Evolutionary conservation across 805 yeast genomes (phyloP).

Genomic region (Starmerella floricola): DNA sequence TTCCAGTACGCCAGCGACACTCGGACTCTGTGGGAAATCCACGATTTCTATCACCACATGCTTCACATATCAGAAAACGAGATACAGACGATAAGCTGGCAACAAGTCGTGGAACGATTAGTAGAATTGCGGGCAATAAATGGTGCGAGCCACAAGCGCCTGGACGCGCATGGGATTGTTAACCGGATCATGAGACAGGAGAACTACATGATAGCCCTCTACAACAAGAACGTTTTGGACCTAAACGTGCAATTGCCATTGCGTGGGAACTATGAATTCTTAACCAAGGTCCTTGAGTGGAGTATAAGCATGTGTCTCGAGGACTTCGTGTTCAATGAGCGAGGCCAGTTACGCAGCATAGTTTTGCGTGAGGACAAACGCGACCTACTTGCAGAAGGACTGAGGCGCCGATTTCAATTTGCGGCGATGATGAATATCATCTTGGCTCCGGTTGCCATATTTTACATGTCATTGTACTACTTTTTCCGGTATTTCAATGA

Average conservation of each 20-base stretch:
- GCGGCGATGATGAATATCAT: conserved; percentile 79
- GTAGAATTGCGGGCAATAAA: conserved; percentile 51
- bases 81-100: conserved; percentile 89
- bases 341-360: conserved; percentile 65
- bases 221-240: conserved; percentile 64
- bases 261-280: conserved; percentile 31
- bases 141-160: conserved; percentile 34
- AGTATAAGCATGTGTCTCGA: conserved; percentile 76
- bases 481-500: conserved; percentile 89
- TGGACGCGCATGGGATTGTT: conserved; percentile 90
- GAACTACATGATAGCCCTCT: conserved; percentile 81
- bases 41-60: conserved; percentile 60
- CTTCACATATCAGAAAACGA: conserved; percentile 67
- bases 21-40: conserved; percentile 58
- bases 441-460: conserved; percentile 73
- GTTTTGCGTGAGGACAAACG: conserved; percentile 64
- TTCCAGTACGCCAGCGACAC: conserved; percentile 44
- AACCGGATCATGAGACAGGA: conserved; percentile 93
- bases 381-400: conserved; percentile 50
- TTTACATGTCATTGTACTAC: conserved; percentile 69
- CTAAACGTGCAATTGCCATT: conserved; percentile 47
- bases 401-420: conserved; percentile 66
- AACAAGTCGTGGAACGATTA: conserved; percentile 62
- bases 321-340: conserved; percentile 70
- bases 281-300: conserved; percentile 91